Conservation (phyloP, 352 stramenopile genomes). For the Saprolegnia diclina region DNA sequence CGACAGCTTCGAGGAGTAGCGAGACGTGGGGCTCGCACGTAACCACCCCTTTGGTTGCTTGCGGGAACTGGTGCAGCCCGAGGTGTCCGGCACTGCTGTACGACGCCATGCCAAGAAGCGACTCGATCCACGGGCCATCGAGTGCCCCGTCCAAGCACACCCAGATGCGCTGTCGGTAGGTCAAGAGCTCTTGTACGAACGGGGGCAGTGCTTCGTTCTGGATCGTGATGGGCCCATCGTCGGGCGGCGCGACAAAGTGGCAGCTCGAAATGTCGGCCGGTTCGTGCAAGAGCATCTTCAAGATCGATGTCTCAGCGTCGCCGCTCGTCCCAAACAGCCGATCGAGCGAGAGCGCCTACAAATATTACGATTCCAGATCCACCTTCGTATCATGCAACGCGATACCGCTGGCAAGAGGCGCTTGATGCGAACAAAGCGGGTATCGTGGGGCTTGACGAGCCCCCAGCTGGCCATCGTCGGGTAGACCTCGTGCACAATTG, state of each 20-base stretch:
- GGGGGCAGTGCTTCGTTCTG: not conserved
- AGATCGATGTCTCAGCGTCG: conserved; percentile 35
- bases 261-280: not conserved
- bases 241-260: conserved; percentile 26
- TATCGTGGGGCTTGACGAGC: not conserved
- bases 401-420: conserved; percentile 9
- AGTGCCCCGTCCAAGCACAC: conserved; percentile 43
- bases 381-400: no score
- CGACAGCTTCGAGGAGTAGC: conserved; percentile 53
- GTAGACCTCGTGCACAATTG: not conserved
- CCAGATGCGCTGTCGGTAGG: conserved; percentile 35
- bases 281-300: conserved; percentile 35
- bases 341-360: conserved; percentile 12
- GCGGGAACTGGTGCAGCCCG: conserved; percentile 30
- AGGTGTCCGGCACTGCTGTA: not conserved
- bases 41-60: conserved; percentile 28
- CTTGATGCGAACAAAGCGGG: conserved; percentile 18
- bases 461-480: conserved; percentile 2
- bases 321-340: conserved; percentile 45
- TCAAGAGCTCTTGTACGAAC: conserved; percentile 13
- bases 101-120: conserved; percentile 33
- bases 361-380: not conserved
- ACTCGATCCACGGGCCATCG: conserved; percentile 40
- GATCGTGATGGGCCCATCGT: conserved; percentile 31
- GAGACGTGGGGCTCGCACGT: conserved; percentile 41